These are phyloP conservation scores for Anthracocystis walkeri DNA, from an alignment of 1,284 basidiomycete genomes.

Conservation along the genomic window DNA sequence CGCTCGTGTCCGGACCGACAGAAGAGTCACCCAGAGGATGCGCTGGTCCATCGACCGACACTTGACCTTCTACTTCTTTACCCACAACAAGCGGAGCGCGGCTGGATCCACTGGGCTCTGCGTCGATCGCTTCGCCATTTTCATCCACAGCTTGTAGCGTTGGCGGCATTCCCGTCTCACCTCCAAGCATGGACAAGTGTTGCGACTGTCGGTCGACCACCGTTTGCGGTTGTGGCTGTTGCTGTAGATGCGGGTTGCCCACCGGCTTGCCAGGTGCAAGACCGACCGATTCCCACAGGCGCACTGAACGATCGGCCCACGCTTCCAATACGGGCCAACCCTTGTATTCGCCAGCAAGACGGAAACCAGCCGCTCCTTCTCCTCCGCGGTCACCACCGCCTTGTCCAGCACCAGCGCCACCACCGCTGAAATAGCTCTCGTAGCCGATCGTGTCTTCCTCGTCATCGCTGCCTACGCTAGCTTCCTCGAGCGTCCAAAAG, in stretches of 20 bases:
- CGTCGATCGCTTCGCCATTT: conserved; percentile 45
- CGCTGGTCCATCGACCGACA: conserved; percentile 37
- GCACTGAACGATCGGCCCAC: conserved; percentile 66
- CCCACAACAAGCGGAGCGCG: conserved; percentile 19
- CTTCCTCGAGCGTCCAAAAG: conserved; percentile 60
- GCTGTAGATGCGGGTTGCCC: conserved; percentile 29
- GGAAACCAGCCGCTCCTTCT: conserved; percentile 61
- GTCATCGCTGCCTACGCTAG: conserved; percentile 44
- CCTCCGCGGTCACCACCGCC: conserved; percentile 65
- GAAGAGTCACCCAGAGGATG: conserved; percentile 43
- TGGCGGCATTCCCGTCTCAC: conserved; percentile 30
- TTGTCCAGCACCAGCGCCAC: conserved; percentile 54
- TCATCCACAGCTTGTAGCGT: conserved; percentile 39
- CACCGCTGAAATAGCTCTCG: conserved; percentile 63
- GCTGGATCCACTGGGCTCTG: conserved; percentile 31
- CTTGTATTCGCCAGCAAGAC: conserved; percentile 62
- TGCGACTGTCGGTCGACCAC: conserved; percentile 38
- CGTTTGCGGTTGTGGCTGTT: conserved; percentile 32
- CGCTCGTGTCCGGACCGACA: conserved; percentile 28
- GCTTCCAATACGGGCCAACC: conserved; percentile 67
- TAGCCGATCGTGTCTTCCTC: conserved; percentile 67
- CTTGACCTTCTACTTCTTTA: conserved; percentile 23
- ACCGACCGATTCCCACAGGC: conserved; percentile 63
- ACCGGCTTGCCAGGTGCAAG: conserved; percentile 47
- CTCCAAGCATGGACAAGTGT: conserved; percentile 31